Evolutionary conservation across 805 yeast species (phyloP), one percentile per base, ranked within the genome.

Genomic region (Spathaspora arborariae): DNA sequence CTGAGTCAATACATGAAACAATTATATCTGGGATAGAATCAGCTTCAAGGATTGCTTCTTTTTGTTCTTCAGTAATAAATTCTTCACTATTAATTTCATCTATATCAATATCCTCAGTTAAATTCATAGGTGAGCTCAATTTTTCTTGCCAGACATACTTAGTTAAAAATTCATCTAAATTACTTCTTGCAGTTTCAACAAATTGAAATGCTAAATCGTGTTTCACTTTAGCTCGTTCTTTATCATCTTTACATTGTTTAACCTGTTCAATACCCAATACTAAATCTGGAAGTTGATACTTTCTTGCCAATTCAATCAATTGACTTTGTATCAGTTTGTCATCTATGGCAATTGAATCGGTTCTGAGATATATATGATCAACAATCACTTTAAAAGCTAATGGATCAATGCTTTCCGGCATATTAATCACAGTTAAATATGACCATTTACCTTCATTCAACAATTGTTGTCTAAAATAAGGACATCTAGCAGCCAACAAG

Each of bases 11-110:
- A 8, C 72, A 70, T 1, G 71, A 55, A 0, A 82, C 41, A 1
- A 79, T 65, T 0, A 78, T 55, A 61, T 84, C 88, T 0, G 86
- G 79, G 20, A 59, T 47, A 1, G 61, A 53, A 8, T 56, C 46
- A 4, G 55, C 43, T 4, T 51, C 42, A 51, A 65, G 48, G 10
- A 72, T 47, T 6, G 52, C 40, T 5, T 43, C n/a, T 41, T 59
- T 63, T n/a, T 64, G 60, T 1, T 49, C 47, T 0, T 38, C 45
- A 1, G 60, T 34, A 6, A 70, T 47, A 40, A 44, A 55, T 15
- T 39, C 26, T 1, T 37, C 15, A 6, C 59, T 48, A 15, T 60
- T 56, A 2, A 67, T 57, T 37, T 67, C 72, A 26, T 67, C 72
- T 38, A 60, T 54, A 20, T 65, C 68, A 4, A 59, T 44, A 9